Percentiles rank a stretch among this genome's conserved stretches.
phyloP scores from a whole-genome alignment of 768 basidiomycete species.

The Calocybe indica region DNA sequence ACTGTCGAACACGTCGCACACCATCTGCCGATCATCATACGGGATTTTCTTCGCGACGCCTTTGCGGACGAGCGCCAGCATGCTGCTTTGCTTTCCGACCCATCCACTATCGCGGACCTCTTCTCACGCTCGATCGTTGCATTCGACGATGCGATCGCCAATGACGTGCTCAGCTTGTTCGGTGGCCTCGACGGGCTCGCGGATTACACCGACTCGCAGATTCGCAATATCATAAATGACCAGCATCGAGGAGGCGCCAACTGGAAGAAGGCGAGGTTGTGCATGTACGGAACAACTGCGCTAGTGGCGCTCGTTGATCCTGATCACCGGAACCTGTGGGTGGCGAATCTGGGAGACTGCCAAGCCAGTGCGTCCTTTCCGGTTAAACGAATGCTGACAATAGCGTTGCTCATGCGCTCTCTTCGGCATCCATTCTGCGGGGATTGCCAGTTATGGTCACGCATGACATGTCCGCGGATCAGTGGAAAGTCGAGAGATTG shows the following conservation, averaged over 20 bases:
- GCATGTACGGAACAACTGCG: slow-evolving; percentile 78
- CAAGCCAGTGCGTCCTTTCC: slow-evolving; percentile 53
- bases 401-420: slow-evolving; percentile 4
- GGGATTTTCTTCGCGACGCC: slow-evolving; percentile 46
- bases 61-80: slow-evolving; percentile 17
- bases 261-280: slow-evolving; percentile 59
- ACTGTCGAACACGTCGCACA: slow-evolving; percentile 65
- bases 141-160: slow-evolving; percentile 64
- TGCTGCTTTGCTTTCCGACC: slow-evolving; percentile 11
- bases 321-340: slow-evolving; percentile 62
- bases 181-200: slow-evolving; percentile 47
- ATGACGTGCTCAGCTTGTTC: slow-evolving; percentile 58
- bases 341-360: slow-evolving; percentile 79
- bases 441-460: slow-evolving; percentile 40
- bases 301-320: slow-evolving; percentile 72
- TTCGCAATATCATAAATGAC: slow-evolving; percentile 60
- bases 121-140: slow-evolving; percentile 53
- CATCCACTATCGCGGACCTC: slow-evolving; percentile 43
- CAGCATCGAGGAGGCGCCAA: slow-evolving; percentile 50
- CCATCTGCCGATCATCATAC: slow-evolving; percentile 63
- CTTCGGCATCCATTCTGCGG: slow-evolving; percentile 1
- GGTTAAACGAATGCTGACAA: slow-evolving; percentile 4
- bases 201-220: slow-evolving; percentile 48
- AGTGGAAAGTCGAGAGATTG: slow-evolving; percentile 56
- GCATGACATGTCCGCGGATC: slow-evolving; percentile 33